Evolutionary conservation across 2,329 filamentous ascomycete species (phyloP), one percentile per base, ranked within the genome.

Genomic region (Stachybotrys echinatus): DNA sequence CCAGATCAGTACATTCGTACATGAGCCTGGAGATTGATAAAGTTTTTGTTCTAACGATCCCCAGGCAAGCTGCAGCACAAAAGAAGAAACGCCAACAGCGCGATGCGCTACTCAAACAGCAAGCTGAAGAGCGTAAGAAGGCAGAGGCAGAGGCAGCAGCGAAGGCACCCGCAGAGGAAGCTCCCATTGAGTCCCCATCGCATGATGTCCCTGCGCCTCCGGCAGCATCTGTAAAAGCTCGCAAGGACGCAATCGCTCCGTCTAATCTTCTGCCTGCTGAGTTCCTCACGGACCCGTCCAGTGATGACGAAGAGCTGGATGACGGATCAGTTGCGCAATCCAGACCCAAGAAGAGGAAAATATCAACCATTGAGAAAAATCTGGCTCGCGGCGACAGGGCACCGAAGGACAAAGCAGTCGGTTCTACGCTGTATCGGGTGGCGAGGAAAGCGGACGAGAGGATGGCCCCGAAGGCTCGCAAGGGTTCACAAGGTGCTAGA

Each of bases 31-130:
- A 34, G 27, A 34, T 34, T 8, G 27, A 34, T 14, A 5, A n/a
- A n/a, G n/a, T n/a, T n/a, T 5, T 14, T 14, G 10, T 34, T 34
- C 27, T 34, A 14, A 34, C 5, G 3, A n/a, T n/a, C 8, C 22
- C 18, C 48, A 82, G 79, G 58, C 71, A 77, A 68, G 73, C 72
- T 4, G 74, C 74, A 12, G 68, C 68, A 6, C 66, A 75, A 54
- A 83, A 79, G 64, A 71, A 72, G 48, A 83, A 80, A 65, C 76
- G 80, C 34, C 75, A 80, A 59, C 73, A 79, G 61, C 73, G 75
- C 49, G 77, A 81, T 59, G 68, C 69, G 20, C 69, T 75, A 21
- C 71, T 82, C 59, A 81, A 80, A 62, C 68, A 77, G 48, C 80
- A 83, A 63, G 79, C 79, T 3, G 67, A 72, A 52, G 68, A 72